phyloP scores from a whole-genome alignment of 306 rosid species.

The Quercus robur region DNA sequence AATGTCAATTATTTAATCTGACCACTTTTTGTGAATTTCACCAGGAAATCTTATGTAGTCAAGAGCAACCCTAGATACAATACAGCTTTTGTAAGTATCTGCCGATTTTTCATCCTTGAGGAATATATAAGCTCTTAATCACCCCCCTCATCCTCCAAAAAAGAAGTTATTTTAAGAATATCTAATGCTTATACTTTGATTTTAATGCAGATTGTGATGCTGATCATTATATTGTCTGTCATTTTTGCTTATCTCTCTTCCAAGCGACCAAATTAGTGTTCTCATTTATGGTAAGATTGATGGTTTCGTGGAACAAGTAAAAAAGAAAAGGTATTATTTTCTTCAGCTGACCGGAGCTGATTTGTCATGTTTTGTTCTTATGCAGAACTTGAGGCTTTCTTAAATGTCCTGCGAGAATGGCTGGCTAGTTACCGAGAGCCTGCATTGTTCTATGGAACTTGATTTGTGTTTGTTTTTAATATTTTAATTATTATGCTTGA shows the following conservation, averaged over 20 bases:
- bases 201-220: slow-evolving; percentile 55
- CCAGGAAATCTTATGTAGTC: slow-evolving; percentile 63
- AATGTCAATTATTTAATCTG: slow-evolving; percentile 17
- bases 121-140: no score
- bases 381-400: slow-evolving; percentile 13
- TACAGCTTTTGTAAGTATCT: slow-evolving; percentile 46
- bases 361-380: neutral
- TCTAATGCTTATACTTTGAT: slow-evolving; percentile 15
- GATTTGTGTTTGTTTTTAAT: neutral
- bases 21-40: slow-evolving; percentile 21
- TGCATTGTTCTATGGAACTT: neutral
- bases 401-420: neutral
- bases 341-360: neutral
- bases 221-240: slow-evolving; percentile 49
- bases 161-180: neutral
- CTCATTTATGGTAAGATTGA: neutral
- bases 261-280: slow-evolving; percentile 47
- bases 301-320: neutral
- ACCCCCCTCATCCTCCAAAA: neutral
- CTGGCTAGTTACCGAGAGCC: slow-evolving; percentile 1
- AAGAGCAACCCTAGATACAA: slow-evolving; percentile 33
- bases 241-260: slow-evolving; percentile 53
- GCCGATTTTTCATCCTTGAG: neutral
- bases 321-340: neutral
- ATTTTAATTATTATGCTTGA: neutral